These are phyloP conservation scores for Lablab purpureus DNA, from an alignment of 306 rosid genomes.

Conservation along the genomic window DNA sequence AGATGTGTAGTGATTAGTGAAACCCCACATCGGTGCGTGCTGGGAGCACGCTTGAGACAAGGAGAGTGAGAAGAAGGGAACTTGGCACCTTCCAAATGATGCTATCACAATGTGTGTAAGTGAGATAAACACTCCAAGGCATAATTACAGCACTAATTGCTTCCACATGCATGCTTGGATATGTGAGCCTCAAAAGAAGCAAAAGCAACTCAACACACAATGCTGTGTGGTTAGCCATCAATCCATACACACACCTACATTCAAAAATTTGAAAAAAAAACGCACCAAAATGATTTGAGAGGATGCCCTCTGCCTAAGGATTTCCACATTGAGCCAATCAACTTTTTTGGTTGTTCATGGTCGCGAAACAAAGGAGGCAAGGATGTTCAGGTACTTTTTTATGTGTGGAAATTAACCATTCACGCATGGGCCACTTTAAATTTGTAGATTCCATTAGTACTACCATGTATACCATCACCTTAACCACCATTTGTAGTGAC, in stretches of 20 bases:
- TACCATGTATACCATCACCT: background rate
- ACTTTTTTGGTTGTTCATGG: conserved; percentile 46
- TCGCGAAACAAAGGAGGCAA: conserved; percentile 40
- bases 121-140: conserved; percentile 40
- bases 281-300: conserved; percentile 40
- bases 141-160: conserved; percentile 65
- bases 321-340: conserved; percentile 47
- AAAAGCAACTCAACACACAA: conserved; percentile 4
- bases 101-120: conserved; percentile 27
- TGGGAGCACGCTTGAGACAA: conserved; percentile 41
- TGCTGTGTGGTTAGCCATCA: background rate
- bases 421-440: conserved; percentile 33
- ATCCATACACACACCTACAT: background rate
- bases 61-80: conserved; percentile 40
- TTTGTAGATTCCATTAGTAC: conserved; percentile 40
- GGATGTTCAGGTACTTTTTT: background rate
- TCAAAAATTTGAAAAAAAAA: too few species aligned
- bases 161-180: conserved; percentile 62
- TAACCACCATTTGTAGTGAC: background rate
- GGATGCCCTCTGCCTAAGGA: conserved; percentile 42
- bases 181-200: conserved; percentile 52
- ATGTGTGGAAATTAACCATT: conserved; percentile 30
- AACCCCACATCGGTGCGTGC: conserved; percentile 39
- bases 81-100: conserved; percentile 47
- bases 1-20: conserved; percentile 33